These are phyloP conservation scores for Yamadazyma mexicana DNA, from an alignment of 1,139 yeast genomes.

Conservation along the genomic window DNA sequence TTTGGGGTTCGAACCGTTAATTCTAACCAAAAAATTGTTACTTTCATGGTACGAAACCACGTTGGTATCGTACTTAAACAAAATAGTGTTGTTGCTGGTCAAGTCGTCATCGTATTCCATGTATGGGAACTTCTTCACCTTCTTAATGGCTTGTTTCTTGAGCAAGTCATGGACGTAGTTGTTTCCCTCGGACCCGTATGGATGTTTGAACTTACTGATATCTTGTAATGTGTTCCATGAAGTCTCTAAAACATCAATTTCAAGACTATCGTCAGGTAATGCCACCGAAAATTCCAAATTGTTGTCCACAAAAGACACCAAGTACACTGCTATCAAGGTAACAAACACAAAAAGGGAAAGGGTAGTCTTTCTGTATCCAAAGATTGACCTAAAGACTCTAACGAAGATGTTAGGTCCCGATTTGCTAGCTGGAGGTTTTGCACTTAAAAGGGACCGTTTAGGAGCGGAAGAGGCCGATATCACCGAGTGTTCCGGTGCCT, in stretches of 20 bases:
- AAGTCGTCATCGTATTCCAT: conserved; percentile 55
- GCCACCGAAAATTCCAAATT: conserved; percentile 36
- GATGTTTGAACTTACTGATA: conserved; percentile 68
- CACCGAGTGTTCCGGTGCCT: conserved; percentile 5
- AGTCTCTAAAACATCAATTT: conserved; percentile 41
- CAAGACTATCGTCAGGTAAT: conserved; percentile 40
- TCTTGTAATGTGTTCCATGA: conserved; percentile 70
- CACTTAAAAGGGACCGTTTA: conserved; percentile 1
- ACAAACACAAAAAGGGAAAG: conserved; percentile 49
- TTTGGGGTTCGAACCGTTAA: conserved; percentile 58
- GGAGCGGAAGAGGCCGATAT: conserved; percentile 5
- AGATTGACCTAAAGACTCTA: conserved; percentile 26
- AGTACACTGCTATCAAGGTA: conserved; percentile 36
- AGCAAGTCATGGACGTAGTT: conserved; percentile 75
- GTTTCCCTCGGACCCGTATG: conserved; percentile 75
- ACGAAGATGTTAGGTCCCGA: conserved; percentile 15
- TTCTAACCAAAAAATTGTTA: conserved; percentile 70
- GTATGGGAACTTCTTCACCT: conserved; percentile 25
- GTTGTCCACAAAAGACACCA: conserved; percentile 33
- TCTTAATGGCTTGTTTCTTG: conserved; percentile 37
- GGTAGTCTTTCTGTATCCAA: conserved; percentile 64
- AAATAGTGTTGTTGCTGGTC: conserved; percentile 37
- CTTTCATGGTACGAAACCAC: conserved; percentile 70
- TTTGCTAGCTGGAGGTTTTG: background rate
- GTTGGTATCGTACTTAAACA: conserved; percentile 40